These are phyloP conservation scores for Pterocarpus macrocarpus DNA, from an alignment of 306 rosid species.

Conservation along the genomic window DNA sequence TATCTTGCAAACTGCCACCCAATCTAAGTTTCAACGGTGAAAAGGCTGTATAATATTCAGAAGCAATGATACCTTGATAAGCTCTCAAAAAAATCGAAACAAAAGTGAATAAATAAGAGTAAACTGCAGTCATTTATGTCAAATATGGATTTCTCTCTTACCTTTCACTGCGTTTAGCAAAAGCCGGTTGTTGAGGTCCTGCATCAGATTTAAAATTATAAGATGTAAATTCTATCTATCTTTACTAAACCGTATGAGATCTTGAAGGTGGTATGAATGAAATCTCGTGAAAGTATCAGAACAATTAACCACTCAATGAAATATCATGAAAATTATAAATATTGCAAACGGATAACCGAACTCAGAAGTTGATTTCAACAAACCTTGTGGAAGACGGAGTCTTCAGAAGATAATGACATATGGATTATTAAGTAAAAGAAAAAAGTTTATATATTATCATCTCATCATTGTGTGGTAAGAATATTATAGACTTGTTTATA, in stretches of 20 bases:
- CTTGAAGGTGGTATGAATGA: not conserved
- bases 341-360: constrained; percentile 24
- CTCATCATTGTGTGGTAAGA: constrained; percentile 1
- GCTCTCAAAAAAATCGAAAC: constrained; percentile 20
- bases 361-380: constrained; percentile 31
- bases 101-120: constrained; percentile 3
- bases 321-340: not conserved
- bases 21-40: constrained; percentile 89
- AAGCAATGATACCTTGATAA: constrained; percentile 25
- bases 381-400: constrained; percentile 20
- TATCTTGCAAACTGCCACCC: constrained; percentile 93
- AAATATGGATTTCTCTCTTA: constrained; percentile 40
- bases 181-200: constrained; percentile 78
- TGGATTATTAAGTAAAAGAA: not conserved
- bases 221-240: not conserved
- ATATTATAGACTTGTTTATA: constrained; percentile 30
- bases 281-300: not conserved
- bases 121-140: constrained; percentile 6
- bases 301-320: not conserved
- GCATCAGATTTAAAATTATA: constrained; percentile 42
- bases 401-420: not conserved
- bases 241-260: constrained; percentile 27
- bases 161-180: constrained; percentile 88
- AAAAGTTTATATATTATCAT: constrained; percentile 1
- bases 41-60: constrained; percentile 71